A percentile compares a stretch with the other conserved stretches of the same genome.
phyloP scores from a whole-genome alignment of 306 rosid species.

The Corylus heterophylla region DNA sequence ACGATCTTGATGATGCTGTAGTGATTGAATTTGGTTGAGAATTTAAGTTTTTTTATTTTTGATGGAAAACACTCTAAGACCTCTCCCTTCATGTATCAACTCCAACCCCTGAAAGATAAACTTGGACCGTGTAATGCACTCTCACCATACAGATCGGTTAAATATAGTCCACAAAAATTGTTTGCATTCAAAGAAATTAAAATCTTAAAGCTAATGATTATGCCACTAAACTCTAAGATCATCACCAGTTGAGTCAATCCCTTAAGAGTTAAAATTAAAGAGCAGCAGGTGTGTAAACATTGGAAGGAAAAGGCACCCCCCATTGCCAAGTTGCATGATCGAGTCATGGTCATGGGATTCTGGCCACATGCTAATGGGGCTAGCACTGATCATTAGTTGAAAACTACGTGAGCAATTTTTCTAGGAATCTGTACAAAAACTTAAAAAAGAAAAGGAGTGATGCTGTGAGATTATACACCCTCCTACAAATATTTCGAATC shows the following conservation, averaged over 20 bases:
- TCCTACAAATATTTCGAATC: constrained; percentile 44
- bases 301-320: constrained; percentile 24
- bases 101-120: no score
- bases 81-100: no score
- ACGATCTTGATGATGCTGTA: constrained; percentile 1
- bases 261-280: neutral
- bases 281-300: constrained; percentile 3
- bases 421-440: constrained; percentile 39
- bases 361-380: constrained; percentile 42
- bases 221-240: no score
- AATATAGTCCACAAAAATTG: no score
- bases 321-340: constrained; percentile 36
- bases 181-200: no score
- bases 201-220: no score
- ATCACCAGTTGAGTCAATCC: no score
- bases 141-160: no score
- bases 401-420: constrained; percentile 46
- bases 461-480: constrained; percentile 33
- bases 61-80: no score
- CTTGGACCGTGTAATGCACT: no score
- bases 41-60: no score
- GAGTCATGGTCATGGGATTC: constrained; percentile 37
- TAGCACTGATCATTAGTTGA: constrained; percentile 63
- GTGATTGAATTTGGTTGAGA: constrained; percentile 3
- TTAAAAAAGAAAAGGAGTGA: constrained; percentile 22